phyloP scores from a whole-genome alignment of 1,284 basidiomycete species.

The Cryptococcus neoformans region DNA sequence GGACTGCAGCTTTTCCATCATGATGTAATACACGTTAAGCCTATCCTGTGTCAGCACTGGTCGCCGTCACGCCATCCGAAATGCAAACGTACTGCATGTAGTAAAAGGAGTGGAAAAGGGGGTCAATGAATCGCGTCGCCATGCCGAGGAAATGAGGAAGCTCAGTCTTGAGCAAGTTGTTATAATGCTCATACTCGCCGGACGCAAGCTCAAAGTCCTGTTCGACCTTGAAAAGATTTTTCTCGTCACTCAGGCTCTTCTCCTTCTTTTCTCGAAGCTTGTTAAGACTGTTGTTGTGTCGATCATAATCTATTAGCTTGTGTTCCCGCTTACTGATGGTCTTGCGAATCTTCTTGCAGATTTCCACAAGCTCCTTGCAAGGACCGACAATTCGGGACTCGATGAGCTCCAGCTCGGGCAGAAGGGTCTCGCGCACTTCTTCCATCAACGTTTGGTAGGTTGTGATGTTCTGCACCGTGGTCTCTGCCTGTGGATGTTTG shows the following conservation, averaged over 20 bases:
- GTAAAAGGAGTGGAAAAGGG: conserved; percentile 96
- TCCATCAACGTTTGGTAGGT: conserved; percentile 72
- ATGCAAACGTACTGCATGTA: conserved; percentile 87
- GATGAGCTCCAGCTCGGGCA: conserved; percentile 93
- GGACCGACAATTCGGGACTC: conserved; percentile 82
- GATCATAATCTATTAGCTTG: conserved; percentile 95
- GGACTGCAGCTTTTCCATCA: conserved; percentile 85
- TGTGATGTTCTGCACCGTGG: conserved; percentile 75
- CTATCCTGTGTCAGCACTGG: conserved; percentile 48
- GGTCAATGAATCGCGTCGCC: conserved; percentile 86
- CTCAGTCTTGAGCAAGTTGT: conserved; percentile 86
- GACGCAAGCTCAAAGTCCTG: conserved; percentile 96
- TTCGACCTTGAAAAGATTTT: conserved; percentile 94
- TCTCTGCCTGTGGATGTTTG: conserved; percentile 72
- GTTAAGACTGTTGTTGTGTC: conserved; percentile 90
- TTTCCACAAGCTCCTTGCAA: conserved; percentile 78
- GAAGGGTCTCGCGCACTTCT: conserved; percentile 71
- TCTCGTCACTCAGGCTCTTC: conserved; percentile 87
- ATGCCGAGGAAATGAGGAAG: conserved; percentile 87
- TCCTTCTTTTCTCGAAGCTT: conserved; percentile 98
- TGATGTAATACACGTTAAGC: conserved; percentile 89
- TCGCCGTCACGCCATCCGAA: conserved; percentile 4
- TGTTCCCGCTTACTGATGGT: conserved; percentile 95
- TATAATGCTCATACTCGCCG: conserved; percentile 96
- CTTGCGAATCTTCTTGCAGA: conserved; percentile 89